Conservation (phyloP, 768 basidiomycete genomes). For the Phaeotremella skinneri region DNA sequence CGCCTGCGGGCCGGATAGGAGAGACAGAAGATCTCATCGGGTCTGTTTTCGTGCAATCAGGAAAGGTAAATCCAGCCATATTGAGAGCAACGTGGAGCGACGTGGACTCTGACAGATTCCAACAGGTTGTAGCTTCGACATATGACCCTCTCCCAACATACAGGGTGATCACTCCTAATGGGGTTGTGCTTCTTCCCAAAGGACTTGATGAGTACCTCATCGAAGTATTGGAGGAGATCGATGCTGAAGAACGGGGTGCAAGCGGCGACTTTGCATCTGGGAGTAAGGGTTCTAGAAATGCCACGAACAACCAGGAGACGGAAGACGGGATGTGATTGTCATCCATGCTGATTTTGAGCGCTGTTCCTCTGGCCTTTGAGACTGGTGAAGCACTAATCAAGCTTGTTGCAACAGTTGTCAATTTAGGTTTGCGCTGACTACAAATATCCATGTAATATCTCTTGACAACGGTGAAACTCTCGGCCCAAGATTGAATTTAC, state of each 20-base stretch:
- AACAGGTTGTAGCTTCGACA: slow-evolving; percentile 42
- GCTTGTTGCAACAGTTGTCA: too few relatives aligned
- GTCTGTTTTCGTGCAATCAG: slow-evolving; percentile 46
- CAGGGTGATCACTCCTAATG: slow-evolving; percentile 45
- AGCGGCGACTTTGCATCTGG: too few relatives aligned
- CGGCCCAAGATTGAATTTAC: too few relatives aligned
- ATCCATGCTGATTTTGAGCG: too few relatives aligned
- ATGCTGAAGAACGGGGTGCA: slow-evolving; percentile 23
- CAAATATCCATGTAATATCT: too few relatives aligned
- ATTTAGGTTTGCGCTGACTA: too few relatives aligned
- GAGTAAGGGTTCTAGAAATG: too few relatives aligned
- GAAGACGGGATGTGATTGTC: neutral
- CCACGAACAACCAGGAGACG: too few relatives aligned
- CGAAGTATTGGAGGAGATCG: slow-evolving; percentile 31
- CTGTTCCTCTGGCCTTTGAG: too few relatives aligned
- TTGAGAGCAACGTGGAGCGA: neutral
- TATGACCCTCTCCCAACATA: slow-evolving; percentile 49
- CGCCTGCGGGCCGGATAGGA: slow-evolving; percentile 49
- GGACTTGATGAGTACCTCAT: slow-evolving; percentile 45
- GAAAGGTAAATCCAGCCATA: slow-evolving; percentile 34
- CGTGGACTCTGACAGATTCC: neutral
- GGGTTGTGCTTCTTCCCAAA: slow-evolving; percentile 40
- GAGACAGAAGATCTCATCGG: slow-evolving; percentile 51
- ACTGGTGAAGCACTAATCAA: too few relatives aligned
- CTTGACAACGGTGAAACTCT: too few relatives aligned